Percentiles rank a stretch among this genome's conserved stretches.
These are phyloP conservation scores for Punica granatum DNA, from an alignment of 345 rosid species.

Conservation along the genomic window DNA sequence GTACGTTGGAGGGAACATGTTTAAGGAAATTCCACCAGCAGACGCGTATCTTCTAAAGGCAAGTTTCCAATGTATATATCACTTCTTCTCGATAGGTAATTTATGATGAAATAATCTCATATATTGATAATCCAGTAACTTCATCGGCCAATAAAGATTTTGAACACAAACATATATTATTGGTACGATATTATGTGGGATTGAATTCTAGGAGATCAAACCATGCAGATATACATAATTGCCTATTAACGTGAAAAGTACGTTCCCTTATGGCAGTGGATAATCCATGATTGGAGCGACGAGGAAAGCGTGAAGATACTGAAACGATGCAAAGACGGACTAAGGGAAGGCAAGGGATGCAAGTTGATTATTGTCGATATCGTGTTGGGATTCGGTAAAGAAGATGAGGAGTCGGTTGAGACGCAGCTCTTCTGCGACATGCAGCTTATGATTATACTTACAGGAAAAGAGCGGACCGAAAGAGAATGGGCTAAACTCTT, in stretches of 20 bases:
- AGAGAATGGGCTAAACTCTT: slow-evolving; percentile 37
- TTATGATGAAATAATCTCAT: no score
- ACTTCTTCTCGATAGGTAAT: no score
- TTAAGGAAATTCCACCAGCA: slow-evolving; percentile 21
- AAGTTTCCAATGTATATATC: not conserved
- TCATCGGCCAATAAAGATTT: no score
- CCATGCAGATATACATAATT: no score
- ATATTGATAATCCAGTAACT: no score
- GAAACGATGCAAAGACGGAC: slow-evolving; percentile 26
- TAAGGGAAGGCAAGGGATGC: slow-evolving; percentile 14
- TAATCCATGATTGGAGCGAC: slow-evolving; percentile 40
- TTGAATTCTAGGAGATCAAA: no score
- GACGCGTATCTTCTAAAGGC: slow-evolving; percentile 27
- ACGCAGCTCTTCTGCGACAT: slow-evolving; percentile 33
- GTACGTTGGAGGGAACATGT: slow-evolving; percentile 32
- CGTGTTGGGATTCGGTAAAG: not conserved
- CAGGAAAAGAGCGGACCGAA: slow-evolving; percentile 30
- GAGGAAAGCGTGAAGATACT: slow-evolving; percentile 38
- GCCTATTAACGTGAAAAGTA: no score
- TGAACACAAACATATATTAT: not conserved
- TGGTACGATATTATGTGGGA: no score
- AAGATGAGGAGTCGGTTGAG: slow-evolving; percentile 14
- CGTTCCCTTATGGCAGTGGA: slow-evolving; percentile 23
- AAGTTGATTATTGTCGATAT: slow-evolving; percentile 24
- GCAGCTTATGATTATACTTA: slow-evolving; percentile 20